phyloP scores from a whole-genome alignment of 768 basidiomycete genomes.

The Exsudoporus frostii region DNA sequence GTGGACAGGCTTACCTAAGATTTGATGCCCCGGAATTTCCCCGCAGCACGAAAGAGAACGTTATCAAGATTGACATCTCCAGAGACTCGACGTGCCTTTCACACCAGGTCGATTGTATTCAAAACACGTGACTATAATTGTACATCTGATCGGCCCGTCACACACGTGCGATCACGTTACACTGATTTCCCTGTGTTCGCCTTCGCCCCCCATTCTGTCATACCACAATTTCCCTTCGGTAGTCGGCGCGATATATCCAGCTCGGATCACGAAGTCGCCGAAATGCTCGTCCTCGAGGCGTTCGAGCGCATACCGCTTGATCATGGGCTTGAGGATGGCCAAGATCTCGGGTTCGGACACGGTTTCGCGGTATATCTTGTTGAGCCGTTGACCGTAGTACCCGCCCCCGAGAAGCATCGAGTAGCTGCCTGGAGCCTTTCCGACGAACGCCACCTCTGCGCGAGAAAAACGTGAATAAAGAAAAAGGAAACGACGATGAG shows the following conservation, averaged over 20 bases:
- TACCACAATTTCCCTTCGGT: constrained; percentile 86
- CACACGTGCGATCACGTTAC: constrained; percentile 3
- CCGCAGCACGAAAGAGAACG: neutral
- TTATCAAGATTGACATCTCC: neutral
- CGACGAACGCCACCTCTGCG: constrained; percentile 93
- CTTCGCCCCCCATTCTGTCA: constrained; percentile 78
- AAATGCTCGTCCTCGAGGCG: constrained; percentile 86
- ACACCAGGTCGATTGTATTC: neutral
- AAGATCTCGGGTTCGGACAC: constrained; percentile 92
- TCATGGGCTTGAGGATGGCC: constrained; percentile 87
- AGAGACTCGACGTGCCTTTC: neutral
- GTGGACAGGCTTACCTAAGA: neutral
- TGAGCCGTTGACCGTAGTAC: constrained; percentile 89
- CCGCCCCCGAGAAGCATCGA: constrained; percentile 95
- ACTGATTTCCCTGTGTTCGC: constrained; percentile 42
- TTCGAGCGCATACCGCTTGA: constrained; percentile 89
- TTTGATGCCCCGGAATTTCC: neutral
- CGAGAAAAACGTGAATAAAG: neutral
- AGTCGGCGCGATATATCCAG: constrained; percentile 85
- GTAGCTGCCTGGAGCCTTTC: constrained; percentile 92
- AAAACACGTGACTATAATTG: neutral
- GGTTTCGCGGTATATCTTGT: constrained; percentile 92
- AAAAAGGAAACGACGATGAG: neutral
- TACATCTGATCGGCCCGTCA: neutral
- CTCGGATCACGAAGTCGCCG: constrained; percentile 92